Evolutionary conservation across 768 basidiomycete species (phyloP), one percentile per base, ranked within the genome.

Genomic region (Kwoniella heveanensis): DNA sequence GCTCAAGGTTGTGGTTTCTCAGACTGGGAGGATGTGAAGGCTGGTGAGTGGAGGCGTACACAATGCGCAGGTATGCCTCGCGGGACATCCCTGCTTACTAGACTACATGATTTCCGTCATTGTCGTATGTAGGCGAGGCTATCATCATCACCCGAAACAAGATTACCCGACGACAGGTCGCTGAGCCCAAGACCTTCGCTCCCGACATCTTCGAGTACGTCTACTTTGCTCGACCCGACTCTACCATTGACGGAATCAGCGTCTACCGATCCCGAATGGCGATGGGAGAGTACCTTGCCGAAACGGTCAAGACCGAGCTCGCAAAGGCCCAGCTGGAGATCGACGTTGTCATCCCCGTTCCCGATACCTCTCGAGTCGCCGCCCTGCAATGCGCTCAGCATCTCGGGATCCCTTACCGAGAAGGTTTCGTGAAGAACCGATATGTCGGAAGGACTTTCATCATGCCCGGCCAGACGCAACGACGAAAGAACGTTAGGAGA

Each of bases 161-260:
- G 30, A 85, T 97, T 57, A 86, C 87, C 7, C 85, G 91, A 52
- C 86, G 91, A 22, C 86, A 89, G 72, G 88, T 92, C 54, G 85
- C 84, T 10, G 68, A 60, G 19, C 82, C 86, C 19, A 83, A 87
- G 7, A 86, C 85, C 1, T 96, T 97, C 77, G 90, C 95, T 0
- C 96, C 96, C 22, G 96, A 98, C 81, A 96, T 99, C 73, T 99
- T 98, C 77, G 96, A 99, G 84, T 96, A 87, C 73, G 96, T 99
- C 67, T 99, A 99, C 82, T 92, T 99, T 78, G 93, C 96, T 7
- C 88, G 96, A 59, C 96, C 95, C 0, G 96, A 99, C 82, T 96
- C 92, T 6, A 96, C 97, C 54, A 84, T 99, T 54, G 94, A 99
- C 75, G 94, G 95, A 47, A 88, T 99, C 80, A 93, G 91, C 75